Base-by-base conservation (phyloP, 305 asterid species). In the Fraxinus dipetala region DNA sequence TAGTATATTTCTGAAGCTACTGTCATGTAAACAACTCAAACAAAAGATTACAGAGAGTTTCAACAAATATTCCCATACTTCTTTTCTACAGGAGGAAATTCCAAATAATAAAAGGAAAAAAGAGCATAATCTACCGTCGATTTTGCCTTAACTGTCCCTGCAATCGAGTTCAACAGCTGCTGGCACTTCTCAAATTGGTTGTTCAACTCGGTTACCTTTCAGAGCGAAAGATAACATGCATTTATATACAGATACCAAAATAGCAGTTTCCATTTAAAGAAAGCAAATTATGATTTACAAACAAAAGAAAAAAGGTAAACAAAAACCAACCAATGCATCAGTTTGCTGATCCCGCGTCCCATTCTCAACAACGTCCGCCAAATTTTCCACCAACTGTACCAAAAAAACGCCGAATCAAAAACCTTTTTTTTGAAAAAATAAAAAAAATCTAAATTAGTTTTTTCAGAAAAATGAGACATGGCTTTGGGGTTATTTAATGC, bases 121-220 rank as follows among this genome's bases (percentile, higher is more conserved):
- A 56, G 11, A 3, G 32, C 61, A 3, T 16, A 43, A 72, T 61
- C 83, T 91, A 95, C 99, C 93, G 92, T 86, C 11, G 98, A 93
- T 86, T 90, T 94, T 14, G 95, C 88, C 86, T 89, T 90, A 38
- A 95, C 90, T 8, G 94, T 91, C 28, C 93, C 93, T 3, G 95
- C 90, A 35, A 93, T 94, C 61, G 98, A 88, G 87, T 91, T 95
- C 85, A 94, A 81, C 78, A 94, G 90, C 96, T 94, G 98, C 85
- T 94, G 99, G 86, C 97, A 95, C 90, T 93, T 93, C 83, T 95
- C 98, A 85, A 95, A 94, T 86, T 95, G 98, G 78, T 89, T 83
- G 86, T 91, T 94, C 92, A 94, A 83, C 84, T 93, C 98, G 54
- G 89, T 85, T 78, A 95, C 92, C 99, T 93, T 84, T 51, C 78